phyloP scores from a whole-genome alignment of 2,329 filamentous ascomycete genomes.

The Paecilomyces variotii region DNA sequence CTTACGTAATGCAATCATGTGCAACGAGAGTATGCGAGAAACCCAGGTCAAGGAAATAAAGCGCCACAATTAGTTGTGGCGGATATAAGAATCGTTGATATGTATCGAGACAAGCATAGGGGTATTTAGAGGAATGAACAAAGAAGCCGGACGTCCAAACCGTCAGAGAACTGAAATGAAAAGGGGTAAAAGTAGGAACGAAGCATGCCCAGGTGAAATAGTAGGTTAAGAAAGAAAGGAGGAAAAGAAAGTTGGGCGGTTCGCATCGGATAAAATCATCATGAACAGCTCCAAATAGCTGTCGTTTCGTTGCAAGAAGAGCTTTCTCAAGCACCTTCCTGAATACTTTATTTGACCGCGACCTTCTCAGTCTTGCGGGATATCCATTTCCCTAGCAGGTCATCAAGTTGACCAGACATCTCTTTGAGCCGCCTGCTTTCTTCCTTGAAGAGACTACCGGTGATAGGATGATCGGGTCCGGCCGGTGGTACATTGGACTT shows the following conservation, averaged over 20 bases:
- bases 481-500: slow-evolving; percentile 75
- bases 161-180: not conserved
- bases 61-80: not conserved
- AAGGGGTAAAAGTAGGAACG: not conserved
- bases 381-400: slow-evolving; percentile 76
- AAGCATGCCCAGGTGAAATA: not conserved
- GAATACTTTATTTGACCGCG: slow-evolving; percentile 8
- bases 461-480: slow-evolving; percentile 76
- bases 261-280: not conserved
- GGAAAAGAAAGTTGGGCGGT: not conserved
- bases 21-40: not conserved
- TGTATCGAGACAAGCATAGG: not conserved
- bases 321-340: not conserved
- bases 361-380: slow-evolving; percentile 32
- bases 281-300: not conserved
- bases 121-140: not conserved
- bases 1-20: not conserved
- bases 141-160: not conserved
- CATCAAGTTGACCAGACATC: slow-evolving; percentile 83
- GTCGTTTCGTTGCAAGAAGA: not conserved
- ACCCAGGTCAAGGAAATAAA: not conserved
- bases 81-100: not conserved
- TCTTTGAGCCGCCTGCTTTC: slow-evolving; percentile 79
- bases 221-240: not conserved
- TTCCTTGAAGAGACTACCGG: slow-evolving; percentile 71